These are phyloP conservation scores for Dendrobium catenatum DNA, from an alignment of 106 monocot genomes.

Conservation along the genomic window DNA sequence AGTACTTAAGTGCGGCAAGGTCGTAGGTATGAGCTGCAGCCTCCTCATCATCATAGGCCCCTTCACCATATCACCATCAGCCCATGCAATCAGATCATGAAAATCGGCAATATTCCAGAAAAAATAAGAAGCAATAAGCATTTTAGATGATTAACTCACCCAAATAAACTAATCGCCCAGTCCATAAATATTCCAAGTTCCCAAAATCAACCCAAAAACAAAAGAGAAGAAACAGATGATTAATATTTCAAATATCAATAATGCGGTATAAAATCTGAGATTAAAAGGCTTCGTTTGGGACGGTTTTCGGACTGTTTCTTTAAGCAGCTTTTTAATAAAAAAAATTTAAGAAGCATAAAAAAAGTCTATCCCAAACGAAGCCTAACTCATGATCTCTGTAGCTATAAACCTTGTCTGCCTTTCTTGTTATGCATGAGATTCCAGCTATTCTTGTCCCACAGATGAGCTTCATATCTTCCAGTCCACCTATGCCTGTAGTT, in stretches of 20 bases:
- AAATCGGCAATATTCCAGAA: not conserved
- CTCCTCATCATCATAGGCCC: constrained; percentile 69
- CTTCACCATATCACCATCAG: constrained; percentile 18
- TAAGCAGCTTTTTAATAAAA: too few species aligned
- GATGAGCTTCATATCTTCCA: constrained; percentile 31
- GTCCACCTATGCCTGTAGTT: constrained; percentile 22
- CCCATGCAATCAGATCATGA: not conserved
- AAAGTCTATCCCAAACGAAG: too few species aligned
- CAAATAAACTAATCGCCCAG: constrained; percentile 27
- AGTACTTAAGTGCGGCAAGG: constrained; percentile 81
- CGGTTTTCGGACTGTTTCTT: too few species aligned
- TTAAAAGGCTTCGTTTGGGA: too few species aligned
- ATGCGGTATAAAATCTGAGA: not conserved
- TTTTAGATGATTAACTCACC: constrained; percentile 12
- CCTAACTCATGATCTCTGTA: not conserved
- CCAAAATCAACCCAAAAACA: not conserved
- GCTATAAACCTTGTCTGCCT: constrained; percentile 20
- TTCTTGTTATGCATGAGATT: constrained; percentile 18
- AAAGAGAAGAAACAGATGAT: not conserved
- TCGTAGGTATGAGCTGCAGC: constrained; percentile 71
- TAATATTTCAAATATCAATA: not conserved
- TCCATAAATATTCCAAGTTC: constrained; percentile 13
- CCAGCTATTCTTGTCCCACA: constrained; percentile 19
- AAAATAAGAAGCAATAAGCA: too few species aligned
- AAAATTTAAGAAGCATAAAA: too few species aligned